phyloP scores from a whole-genome alignment of 805 yeast species.

The Barnettozyma californica region DNA sequence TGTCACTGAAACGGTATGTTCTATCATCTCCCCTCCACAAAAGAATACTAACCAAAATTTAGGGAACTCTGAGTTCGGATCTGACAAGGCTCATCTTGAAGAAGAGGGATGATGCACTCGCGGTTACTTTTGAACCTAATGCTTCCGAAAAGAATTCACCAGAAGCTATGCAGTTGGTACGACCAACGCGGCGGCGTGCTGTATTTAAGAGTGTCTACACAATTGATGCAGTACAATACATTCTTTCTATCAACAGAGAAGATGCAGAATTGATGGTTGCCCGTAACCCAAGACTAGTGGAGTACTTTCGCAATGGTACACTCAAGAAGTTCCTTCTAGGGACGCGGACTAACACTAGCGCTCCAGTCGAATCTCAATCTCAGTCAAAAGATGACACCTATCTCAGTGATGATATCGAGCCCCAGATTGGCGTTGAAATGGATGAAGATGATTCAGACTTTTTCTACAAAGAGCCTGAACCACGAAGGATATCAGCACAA shows the following conservation, averaged over 20 bases:
- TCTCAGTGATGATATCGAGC: not conserved
- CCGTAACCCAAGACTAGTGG: conserved; percentile 20
- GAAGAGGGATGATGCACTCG: not conserved
- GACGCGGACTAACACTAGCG: not conserved
- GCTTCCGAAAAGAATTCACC: not conserved
- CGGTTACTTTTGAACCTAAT: not conserved
- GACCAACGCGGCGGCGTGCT: not conserved
- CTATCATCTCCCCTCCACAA: not conserved
- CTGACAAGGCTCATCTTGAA: not conserved
- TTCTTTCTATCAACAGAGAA: conserved; percentile 14
- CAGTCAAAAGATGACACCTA: not conserved
- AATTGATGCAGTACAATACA: conserved; percentile 21
- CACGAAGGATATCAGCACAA: not conserved
- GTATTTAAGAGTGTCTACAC: conserved; percentile 14
- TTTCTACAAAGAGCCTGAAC: not conserved
- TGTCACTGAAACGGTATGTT: conserved; percentile 5
- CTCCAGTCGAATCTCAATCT: not conserved
- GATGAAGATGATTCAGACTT: conserved; percentile 2
- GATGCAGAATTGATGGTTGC: conserved; percentile 20
- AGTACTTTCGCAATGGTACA: conserved; percentile 26
- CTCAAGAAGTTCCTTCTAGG: conserved; percentile 13
- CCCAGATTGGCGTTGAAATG: not conserved
- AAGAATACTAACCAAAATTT: not conserved
- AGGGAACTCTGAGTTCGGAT: not conserved
- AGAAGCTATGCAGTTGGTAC: not conserved